Evolutionary conservation across 768 basidiomycete genomes (phyloP).

Genomic region (Saitozyma podzolica): DNA sequence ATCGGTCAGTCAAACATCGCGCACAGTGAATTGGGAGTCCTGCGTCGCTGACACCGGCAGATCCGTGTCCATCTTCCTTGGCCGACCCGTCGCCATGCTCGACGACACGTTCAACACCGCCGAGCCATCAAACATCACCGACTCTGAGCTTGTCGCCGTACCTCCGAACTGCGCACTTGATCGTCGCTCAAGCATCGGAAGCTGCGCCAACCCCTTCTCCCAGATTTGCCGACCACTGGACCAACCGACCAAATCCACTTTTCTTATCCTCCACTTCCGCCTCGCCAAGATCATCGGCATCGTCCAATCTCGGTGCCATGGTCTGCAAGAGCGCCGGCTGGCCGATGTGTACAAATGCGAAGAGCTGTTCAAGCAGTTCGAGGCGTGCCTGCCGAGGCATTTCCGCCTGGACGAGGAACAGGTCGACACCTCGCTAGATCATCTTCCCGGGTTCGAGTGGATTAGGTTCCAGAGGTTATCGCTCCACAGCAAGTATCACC

Average conservation of each 20-base stretch:
- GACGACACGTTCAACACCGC: constrained; percentile 21
- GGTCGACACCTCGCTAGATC: constrained; percentile 19
- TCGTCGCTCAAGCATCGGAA: too few relatives aligned
- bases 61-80: constrained; percentile 22
- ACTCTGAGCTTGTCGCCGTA: constrained; percentile 18
- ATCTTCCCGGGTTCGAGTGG: constrained; percentile 10
- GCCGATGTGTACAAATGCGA: constrained; percentile 24
- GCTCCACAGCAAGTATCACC: constrained; percentile 29
- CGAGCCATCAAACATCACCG: constrained; percentile 24
- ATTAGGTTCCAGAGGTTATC: constrained; percentile 25
- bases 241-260: constrained; percentile 24
- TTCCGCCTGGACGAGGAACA: constrained; percentile 23
- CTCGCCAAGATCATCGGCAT: constrained; percentile 27
- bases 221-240: constrained; percentile 12
- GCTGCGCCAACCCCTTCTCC: not conserved
- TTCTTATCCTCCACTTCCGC: constrained; percentile 25
- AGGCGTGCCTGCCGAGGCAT: constrained; percentile 26
- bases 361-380: constrained; percentile 18
- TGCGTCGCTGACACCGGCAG: too few relatives aligned
- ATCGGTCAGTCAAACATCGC: constrained; percentile 12
- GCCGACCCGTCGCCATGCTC: constrained; percentile 31
- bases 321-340: constrained; percentile 18
- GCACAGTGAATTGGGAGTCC: too few relatives aligned
- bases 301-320: constrained; percentile 24
- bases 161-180: not conserved